Base-by-base conservation (phyloP, 345 rosid species). In the Ricinus communis region DNA sequence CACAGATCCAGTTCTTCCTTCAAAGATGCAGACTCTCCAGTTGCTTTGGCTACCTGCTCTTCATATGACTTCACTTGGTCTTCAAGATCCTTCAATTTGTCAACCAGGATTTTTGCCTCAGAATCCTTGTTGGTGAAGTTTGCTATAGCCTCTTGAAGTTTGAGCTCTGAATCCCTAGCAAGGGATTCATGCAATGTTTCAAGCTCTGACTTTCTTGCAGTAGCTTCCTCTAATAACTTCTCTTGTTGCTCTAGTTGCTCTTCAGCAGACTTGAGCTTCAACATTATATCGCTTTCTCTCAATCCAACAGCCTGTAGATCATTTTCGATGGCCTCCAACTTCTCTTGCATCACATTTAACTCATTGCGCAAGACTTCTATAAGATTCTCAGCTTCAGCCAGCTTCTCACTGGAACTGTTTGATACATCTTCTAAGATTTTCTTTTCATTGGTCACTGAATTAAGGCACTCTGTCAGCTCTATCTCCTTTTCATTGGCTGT, bases 201-300 rank as follows among this genome's bases (percentile, higher is more conserved):
- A 63, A 95, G 89, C 80, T 89, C 97, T 9, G 80, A 77, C 76
- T 71, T 79, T 76, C 83, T 87, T 5, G 79, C 80, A 52, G 79
- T 62, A 66, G 86, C 85, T 75, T 90, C 80, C 74, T 88, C 93
- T 40, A 93, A 62, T 74, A 80, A 72, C 68, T 71, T 83, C 69
- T 71, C 83, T 68, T 89, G 96, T 51, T 82, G 76, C 74, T 75
- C 83, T 53, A 91, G 77, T 76, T 87, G 82, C 84, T 85, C 93
- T 84, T 89, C 97, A 21, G 89, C 88, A 76, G 82, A 73, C 74
- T 86, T 90, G 36, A 95, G 91, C 84, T 95, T 95, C 78, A 80
- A 86, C 85, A 85, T 71, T 36, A 75, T 76, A 66, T 89, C 90
- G 15, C 77, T 81, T 74, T 88, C 97, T 78, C 86, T 79, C 76